Percentiles rank a stretch among this genome's conserved stretches.
phyloP scores from a whole-genome alignment of 1,284 basidiomycete genomes.

The Irpex sp. region DNA sequence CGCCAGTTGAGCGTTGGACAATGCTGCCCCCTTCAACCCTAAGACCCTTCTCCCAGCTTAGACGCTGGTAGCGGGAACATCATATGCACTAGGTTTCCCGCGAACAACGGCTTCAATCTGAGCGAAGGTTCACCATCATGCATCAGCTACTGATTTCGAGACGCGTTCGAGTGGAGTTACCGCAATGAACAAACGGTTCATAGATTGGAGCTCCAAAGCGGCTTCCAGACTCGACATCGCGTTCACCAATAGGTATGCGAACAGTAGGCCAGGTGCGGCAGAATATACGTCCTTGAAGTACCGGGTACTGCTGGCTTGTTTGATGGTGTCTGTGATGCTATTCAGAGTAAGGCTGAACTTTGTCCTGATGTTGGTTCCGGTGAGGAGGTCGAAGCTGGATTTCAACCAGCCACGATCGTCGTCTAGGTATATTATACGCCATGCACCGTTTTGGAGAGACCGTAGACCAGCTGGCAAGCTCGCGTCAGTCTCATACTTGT shows the following conservation, averaged over 20 bases:
- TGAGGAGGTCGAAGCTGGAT: not conserved
- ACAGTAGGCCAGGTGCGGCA: not conserved
- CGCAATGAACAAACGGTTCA: not conserved
- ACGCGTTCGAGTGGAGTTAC: not conserved
- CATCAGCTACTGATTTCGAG: not conserved
- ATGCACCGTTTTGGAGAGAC: not conserved
- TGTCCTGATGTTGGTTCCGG: not conserved
- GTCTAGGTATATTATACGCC: not conserved
- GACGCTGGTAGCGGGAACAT: no score
- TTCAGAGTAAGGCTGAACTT: not conserved
- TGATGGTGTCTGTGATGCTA: not conserved
- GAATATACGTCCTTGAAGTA: conserved; percentile 4
- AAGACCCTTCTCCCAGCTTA: no score
- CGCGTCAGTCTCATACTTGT: not conserved
- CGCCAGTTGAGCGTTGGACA: no score
- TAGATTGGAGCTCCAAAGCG: not conserved
- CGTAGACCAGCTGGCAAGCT: not conserved
- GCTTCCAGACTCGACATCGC: not conserved
- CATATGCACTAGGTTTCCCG: not conserved
- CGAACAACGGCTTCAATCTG: not conserved
- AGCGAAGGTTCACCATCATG: not conserved
- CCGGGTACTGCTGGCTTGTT: not conserved
- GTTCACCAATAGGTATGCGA: not conserved
- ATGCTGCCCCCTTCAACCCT: no score
- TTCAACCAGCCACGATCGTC: not conserved